A percentile compares a stretch with the other conserved stretches of the same genome.
Evolutionary conservation across 1,284 basidiomycete genomes (phyloP).

Genomic region (Trametes sp.): DNA sequence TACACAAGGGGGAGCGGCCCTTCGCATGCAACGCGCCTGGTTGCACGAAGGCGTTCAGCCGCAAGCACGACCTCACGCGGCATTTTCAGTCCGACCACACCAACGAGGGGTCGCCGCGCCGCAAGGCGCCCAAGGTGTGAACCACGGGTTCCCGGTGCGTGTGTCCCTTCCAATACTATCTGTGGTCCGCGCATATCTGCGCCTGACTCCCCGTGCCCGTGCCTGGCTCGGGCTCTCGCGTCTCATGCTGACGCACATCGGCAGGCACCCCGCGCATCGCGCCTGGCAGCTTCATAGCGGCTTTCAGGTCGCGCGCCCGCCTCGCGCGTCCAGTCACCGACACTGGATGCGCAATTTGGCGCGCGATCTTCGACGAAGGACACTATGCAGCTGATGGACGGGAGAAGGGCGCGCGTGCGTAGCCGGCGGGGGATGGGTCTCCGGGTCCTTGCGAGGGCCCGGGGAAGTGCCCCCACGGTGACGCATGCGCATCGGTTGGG

Average conservation of each 20-base stretch:
- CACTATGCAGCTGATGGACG: conserved; percentile 18
- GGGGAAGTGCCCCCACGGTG: no score
- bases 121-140: conserved; percentile 10
- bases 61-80: conserved; percentile 18
- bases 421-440: no score
- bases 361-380: conserved; percentile 14
- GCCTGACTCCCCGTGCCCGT: no score
- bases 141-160: not conserved
- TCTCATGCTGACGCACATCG: no score
- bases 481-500: no score
- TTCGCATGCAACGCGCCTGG: not conserved
- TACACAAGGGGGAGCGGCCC: not conserved
- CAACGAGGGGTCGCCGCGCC: conserved; percentile 17
- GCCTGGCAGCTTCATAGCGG: conserved; percentile 20
- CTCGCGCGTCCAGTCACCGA: conserved; percentile 7
- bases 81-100: conserved; percentile 20
- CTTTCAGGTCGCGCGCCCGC: conserved; percentile 20
- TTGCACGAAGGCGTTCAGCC: conserved; percentile 13
- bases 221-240: no score
- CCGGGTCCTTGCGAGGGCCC: no score
- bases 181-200: no score
- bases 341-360: conserved; percentile 13
- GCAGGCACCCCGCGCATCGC: conserved; percentile 17
- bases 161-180: no score
- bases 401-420: no score